Evolutionary conservation across 176 grass and related monocot genomes (phyloP), one percentile per base, ranked within the genome.

Genomic region (Juncus effusus): DNA sequence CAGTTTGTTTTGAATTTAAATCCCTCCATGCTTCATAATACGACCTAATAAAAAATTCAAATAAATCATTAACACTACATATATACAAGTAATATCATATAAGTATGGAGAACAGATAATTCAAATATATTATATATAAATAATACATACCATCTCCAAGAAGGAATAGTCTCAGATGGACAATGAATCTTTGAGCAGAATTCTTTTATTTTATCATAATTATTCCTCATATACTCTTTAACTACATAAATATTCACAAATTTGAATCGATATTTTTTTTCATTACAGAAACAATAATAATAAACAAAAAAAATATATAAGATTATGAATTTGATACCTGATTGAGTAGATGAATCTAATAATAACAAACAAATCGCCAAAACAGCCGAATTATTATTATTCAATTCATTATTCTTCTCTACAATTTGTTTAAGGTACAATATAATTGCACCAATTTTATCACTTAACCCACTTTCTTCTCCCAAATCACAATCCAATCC

Each of bases 71-170:
- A 19, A 35, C 28, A 56, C 4, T 28, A 61, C 2, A 3, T 40
- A 42, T 41, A 12, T 49, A 49, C 6, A 63, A n/a, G 9, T 1
- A 38, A 38, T 45, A 36, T 69, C 35, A 3, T 69, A 54, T 53
- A 54, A 13, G 15, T 52, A 5, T 42, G 15, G 10, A 14, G 51
- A 68, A 6, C 28, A 69, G 39, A 13, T 58, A 70, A 2, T 59
- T 44, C 56, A 42, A 49, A 47, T 56, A 53, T 56, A 13, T 6
- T 13, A 51, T 15, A 60, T 10, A 37, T 67, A 15, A 36, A 7
- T 14, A 36, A 51, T 37, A 58, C 63, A 60, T 85, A 96, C 92
- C 92, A 96, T 96, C 87, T 88, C 92, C 87, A 96, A 65, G 87
- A 64, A 42, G 87, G 82, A 81, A 85, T 83, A 55, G 40, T 75